A percentile compares a stretch with the other conserved stretches of the same genome.
Evolutionary conservation across 768 basidiomycete genomes (phyloP).

Genomic region (Kwoniella pini): DNA sequence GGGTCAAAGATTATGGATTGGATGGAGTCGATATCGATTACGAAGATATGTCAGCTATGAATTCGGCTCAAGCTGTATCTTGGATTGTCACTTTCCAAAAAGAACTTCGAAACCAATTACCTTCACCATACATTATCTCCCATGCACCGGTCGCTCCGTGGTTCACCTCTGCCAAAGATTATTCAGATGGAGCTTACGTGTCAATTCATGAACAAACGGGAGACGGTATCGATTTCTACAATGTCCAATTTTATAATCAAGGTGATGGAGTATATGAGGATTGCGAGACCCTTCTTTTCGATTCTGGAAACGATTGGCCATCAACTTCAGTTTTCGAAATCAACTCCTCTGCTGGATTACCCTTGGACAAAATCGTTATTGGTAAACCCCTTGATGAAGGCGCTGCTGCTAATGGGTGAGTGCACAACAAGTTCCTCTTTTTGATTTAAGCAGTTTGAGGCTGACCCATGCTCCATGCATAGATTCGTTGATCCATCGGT

Average conservation of each 20-base stretch:
- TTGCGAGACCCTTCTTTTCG: slow-evolving; percentile 59
- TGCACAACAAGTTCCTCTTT: too few species aligned
- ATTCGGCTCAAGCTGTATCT: slow-evolving; percentile 40
- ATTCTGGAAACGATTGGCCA: slow-evolving; percentile 67
- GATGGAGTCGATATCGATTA: slow-evolving; percentile 78
- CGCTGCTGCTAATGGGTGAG: slow-evolving; percentile 59
- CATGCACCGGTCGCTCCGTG: slow-evolving; percentile 54
- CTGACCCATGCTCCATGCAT: not conserved
- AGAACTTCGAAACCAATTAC: slow-evolving; percentile 42
- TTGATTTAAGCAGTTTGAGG: too few species aligned
- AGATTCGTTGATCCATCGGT: slow-evolving; percentile 63
- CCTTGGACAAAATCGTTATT: slow-evolving; percentile 68
- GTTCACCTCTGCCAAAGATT: slow-evolving; percentile 47
- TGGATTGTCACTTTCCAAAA: slow-evolving; percentile 53
- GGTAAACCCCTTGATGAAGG: slow-evolving; percentile 67
- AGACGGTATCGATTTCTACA: slow-evolving; percentile 63
- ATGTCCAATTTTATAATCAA: slow-evolving; percentile 55
- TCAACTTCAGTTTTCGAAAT: slow-evolving; percentile 66
- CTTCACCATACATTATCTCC: slow-evolving; percentile 50
- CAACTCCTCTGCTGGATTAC: slow-evolving; percentile 61
- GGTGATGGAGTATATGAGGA: slow-evolving; percentile 42
- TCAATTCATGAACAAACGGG: slow-evolving; percentile 62
- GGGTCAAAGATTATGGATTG: slow-evolving; percentile 64
- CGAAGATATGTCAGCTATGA: slow-evolving; percentile 56
- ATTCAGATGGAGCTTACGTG: slow-evolving; percentile 61